Evolutionary conservation across 1,284 basidiomycete species (phyloP), one percentile per base, ranked within the genome.

Genomic region (Microstroma glucosiphilum): DNA sequence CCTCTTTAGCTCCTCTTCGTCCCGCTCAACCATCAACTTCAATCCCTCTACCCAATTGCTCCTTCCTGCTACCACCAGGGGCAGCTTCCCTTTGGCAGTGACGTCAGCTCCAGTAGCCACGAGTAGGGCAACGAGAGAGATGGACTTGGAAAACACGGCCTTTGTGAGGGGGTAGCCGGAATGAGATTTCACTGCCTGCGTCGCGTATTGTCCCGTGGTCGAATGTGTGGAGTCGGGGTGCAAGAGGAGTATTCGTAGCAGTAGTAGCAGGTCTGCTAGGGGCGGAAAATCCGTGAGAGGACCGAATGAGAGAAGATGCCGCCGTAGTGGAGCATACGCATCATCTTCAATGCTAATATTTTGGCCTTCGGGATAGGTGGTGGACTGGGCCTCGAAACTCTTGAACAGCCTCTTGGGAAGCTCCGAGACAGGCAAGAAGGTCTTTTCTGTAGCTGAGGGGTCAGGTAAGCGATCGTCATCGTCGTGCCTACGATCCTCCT

Each of bases 11-110:
- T 60, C 55, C 23, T 30, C 59, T 42, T 60, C 59, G 43, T 60
- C 59, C 21, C 59, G 13, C 30, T 60, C 59, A 6, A 60, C 59
- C 26, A 60, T 9, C 23, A 21, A 15, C 25, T 21, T 30, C n/a
- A 60, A 21, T 8, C 59, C 59, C 23, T 57, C 56, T 13, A 58
- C 25, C 59, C 59, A 60, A 40, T 53, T 53, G 41, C 17, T 46
- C 15, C 59, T 48, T 8, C 51, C 40, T 13, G 59, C 59, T 21
- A 60, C 42, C 25, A 56, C 19, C 15, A 60, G 40, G 13, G 59
- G 21, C 17, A 60, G 40, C 19, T 26, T 37, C 41, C n/a, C 48
- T 23, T 60, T 60, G 9, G 49, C 8, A 11, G 59, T 25, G 25
- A 53, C 54, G 17, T 55, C 49, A 13, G 59, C 59, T 17, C 59